phyloP scores from a whole-genome alignment of 2,329 filamentous ascomycete genomes.

The Arthrobotrys sphaeroides region DNA sequence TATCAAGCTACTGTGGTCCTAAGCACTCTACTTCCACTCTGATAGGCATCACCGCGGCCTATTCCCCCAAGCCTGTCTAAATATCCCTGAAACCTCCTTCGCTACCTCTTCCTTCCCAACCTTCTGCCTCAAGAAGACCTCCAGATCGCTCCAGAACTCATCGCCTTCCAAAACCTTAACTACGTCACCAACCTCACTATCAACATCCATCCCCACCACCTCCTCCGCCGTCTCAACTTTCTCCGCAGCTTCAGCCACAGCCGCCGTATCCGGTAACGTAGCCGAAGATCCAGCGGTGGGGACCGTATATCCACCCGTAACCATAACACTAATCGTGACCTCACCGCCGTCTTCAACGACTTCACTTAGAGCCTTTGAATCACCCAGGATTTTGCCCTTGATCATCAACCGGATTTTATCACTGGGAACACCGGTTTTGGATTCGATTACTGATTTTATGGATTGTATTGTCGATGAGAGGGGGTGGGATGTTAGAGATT shows the following conservation, averaged over 20 bases:
- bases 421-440: conserved; percentile 71
- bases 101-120: conserved; percentile 73
- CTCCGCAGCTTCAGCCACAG: conserved; percentile 62
- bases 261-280: conserved; percentile 62
- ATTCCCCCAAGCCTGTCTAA: conserved; percentile 75
- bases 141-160: conserved; percentile 87
- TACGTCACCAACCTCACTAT: conserved; percentile 51
- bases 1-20: not conserved
- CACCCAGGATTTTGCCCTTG: conserved; percentile 84
- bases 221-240: conserved; percentile 64
- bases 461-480: conserved; percentile 79
- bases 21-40: not conserved
- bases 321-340: conserved; percentile 74
- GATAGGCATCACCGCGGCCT: conserved; percentile 56
- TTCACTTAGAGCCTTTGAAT: conserved; percentile 80
- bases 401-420: conserved; percentile 86
- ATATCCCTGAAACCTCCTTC: conserved; percentile 73
- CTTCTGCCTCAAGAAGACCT: conserved; percentile 80
- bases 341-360: conserved; percentile 67
- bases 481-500: conserved; percentile 72
- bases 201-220: conserved; percentile 67
- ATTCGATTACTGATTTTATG: conserved; percentile 75
- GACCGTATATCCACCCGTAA: conserved; percentile 77
- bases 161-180: conserved; percentile 70
- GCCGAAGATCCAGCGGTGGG: conserved; percentile 61